Evolutionary conservation across 345 rosid genomes (phyloP), one percentile per base, ranked within the genome.

Genomic region (Pistacia atlantica): DNA sequence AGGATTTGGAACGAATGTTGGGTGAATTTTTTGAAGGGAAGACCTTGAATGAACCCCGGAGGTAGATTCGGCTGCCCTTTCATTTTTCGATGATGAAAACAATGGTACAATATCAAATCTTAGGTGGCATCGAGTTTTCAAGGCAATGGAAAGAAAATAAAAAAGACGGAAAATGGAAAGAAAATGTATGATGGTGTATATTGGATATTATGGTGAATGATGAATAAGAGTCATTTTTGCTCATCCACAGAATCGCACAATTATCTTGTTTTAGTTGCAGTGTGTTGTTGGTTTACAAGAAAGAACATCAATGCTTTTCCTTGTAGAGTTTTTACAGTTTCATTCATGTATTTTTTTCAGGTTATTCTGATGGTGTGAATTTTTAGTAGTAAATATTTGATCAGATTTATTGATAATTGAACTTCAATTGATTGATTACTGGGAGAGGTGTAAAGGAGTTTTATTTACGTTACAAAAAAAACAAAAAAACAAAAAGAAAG

Each of bases 11-110:
- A 56, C 89, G 90, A 67, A 91, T 94, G 94, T 70, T 96, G 84
- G 91, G 95, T 13, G 98, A 96, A 76, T 94, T 96, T 80, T 96
- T 96, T 35, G 99, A 96, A 80, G 97, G 97, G 69, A 94, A 89
- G 87, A 89, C 85, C 49, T 74, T 81, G 79, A 91, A 78, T 74
- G 99, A 96, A 73, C 87, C 90, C 9, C 89, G 84, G 80, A 87
- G 98, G 38, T 92, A 87, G 85, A 71, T 77, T 60, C 31, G 45
- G 31, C 57, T 20, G 42, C 16, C 6, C 48, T 72, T 8, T 73
- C 52, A 1, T 11, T 25, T 42, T 7, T 4, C 9, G 57, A 14
- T 11, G 60, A 20, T 28, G 49, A 46, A 61, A 68, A 31, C 22
- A 11, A 17, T 3, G 10, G 59, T 16, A 20, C 11, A 22, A 8